These are phyloP conservation scores for Eurotiales sp. DNA, from an alignment of 2,329 filamentous ascomycete genomes.

Conservation along the genomic window DNA sequence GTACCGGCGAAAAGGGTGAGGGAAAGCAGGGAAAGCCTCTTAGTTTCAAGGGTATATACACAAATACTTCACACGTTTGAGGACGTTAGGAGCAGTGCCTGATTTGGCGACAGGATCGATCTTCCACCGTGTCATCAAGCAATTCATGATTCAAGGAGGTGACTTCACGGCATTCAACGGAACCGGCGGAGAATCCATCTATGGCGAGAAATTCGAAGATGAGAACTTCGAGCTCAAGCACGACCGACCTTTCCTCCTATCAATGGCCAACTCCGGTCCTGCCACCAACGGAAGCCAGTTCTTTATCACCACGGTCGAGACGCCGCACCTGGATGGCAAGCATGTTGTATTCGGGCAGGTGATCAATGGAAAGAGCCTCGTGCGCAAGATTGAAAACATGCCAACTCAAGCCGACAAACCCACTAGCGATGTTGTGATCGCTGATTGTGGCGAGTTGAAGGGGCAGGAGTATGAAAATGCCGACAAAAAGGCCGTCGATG, in stretches of 20 bases:
- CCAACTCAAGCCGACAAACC: slow-evolving; percentile 77
- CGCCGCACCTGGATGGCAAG: slow-evolving; percentile 90
- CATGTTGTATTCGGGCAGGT: slow-evolving; percentile 98
- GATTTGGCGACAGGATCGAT: slow-evolving; percentile 55
- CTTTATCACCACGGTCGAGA: slow-evolving; percentile 95
- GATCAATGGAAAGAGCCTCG: slow-evolving; percentile 82
- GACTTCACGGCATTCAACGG: slow-evolving; percentile 95
- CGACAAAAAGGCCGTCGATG: slow-evolving; percentile 67
- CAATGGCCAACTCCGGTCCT: slow-evolving; percentile 96
- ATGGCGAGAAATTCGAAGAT: slow-evolving; percentile 94
- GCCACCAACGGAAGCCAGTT: slow-evolving; percentile 97
- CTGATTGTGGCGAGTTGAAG: slow-evolving; percentile 80
- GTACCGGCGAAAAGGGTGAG: slow-evolving; percentile 88
- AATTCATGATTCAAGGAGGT: slow-evolving; percentile 98
- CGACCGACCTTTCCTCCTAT: slow-evolving; percentile 86
- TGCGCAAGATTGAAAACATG: slow-evolving; percentile 86
- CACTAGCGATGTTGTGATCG: slow-evolving; percentile 65
- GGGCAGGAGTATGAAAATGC: slow-evolving; percentile 65
- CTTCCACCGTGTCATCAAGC: slow-evolving; percentile 97
- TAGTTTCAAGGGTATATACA: slow-evolving; percentile 69
- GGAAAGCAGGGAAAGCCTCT: slow-evolving; percentile 80
- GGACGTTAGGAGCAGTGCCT: not conserved
- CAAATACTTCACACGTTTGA: no score
- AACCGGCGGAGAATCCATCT: slow-evolving; percentile 95
- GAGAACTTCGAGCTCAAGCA: slow-evolving; percentile 94